Evolutionary conservation across 352 stramenopile species (phyloP).

Genomic region (Phytopythium oedochilum): DNA sequence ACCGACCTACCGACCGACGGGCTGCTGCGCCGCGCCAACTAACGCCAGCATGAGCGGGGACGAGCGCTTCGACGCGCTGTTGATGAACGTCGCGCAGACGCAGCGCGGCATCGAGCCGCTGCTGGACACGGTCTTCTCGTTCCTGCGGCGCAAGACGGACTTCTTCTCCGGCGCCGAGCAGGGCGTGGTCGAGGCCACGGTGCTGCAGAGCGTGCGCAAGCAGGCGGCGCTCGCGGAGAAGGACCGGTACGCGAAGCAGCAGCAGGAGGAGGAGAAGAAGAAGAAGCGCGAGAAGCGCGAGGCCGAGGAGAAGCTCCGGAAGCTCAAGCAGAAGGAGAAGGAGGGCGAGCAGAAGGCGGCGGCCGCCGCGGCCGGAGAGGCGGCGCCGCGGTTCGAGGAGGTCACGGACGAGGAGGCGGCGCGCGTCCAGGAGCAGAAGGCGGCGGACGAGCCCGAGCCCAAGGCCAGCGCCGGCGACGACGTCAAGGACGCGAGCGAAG

Average conservation of each 20-base stretch:
- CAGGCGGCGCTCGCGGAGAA: conserved; percentile 86
- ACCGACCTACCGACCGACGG: too few species aligned
- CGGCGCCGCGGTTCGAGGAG: conserved; percentile 78
- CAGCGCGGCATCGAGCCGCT: conserved; percentile 97
- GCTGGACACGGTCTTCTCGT: conserved; percentile 98
- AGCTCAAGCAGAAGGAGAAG: conserved; percentile 47
- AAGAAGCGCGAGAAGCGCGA: conserved; percentile 49
- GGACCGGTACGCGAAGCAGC: conserved; percentile 67
- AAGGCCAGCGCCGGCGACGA: conserved; percentile 5
- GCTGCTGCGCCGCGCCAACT: too few species aligned
- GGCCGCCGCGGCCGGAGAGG: conserved; percentile 18
- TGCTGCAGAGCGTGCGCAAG: conserved; percentile 91
- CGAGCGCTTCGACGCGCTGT: conserved; percentile 91
- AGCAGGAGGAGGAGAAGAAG: conserved; percentile 70
- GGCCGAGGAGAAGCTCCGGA: conserved; percentile 34
- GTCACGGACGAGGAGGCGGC: conserved; percentile 52
- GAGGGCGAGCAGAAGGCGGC: conserved; percentile 23
- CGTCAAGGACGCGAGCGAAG: conserved; percentile 40
- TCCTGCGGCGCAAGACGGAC: conserved; percentile 98
- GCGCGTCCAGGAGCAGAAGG: conserved; percentile 18
- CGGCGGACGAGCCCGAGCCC: conserved; percentile 12
- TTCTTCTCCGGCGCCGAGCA: conserved; percentile 94
- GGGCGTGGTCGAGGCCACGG: conserved; percentile 70
- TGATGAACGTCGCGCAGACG: conserved; percentile 97
- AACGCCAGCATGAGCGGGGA: conserved; percentile 45